Evolutionary conservation across 169 alveolate species (phyloP).

Genomic region (Babesia bovis): DNA sequence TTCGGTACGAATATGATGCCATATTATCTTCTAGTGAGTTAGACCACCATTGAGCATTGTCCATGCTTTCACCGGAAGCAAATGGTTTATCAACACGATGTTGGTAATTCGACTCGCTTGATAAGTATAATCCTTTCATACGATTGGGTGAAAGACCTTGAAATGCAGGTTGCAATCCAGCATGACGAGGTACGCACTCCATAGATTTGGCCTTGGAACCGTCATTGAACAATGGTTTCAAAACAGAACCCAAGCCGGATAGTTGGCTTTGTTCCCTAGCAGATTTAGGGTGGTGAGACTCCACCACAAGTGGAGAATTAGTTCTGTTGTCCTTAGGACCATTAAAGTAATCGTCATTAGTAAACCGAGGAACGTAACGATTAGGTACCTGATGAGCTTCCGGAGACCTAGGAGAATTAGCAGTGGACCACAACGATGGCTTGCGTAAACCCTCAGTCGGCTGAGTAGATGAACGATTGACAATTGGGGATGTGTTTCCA

Average conservation of each 20-base stretch:
- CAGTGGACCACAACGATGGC: conserved; percentile 26
- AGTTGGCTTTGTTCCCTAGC: conserved; percentile 6
- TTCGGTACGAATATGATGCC: background rate
- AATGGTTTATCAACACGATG: background rate
- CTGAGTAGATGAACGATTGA: background rate
- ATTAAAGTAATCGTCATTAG: background rate
- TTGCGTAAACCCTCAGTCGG: background rate
- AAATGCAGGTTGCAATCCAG: background rate
- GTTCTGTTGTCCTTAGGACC: background rate
- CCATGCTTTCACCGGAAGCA: background rate
- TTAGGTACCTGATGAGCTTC: background rate
- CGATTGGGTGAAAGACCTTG: background rate
- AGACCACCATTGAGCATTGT: background rate
- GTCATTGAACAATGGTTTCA: conserved; percentile 27
- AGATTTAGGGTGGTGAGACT: background rate
- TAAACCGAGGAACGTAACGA: background rate
- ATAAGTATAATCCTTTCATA: background rate
- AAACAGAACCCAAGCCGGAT: background rate
- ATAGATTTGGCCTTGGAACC: background rate
- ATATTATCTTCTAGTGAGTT: background rate
- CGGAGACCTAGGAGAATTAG: conserved; percentile 26
- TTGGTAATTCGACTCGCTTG: background rate
- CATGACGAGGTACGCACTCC: background rate
- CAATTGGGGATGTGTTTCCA: background rate
- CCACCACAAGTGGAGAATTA: background rate